These are phyloP conservation scores for Alectoria sarmentosa DNA, from an alignment of 495 filamentous ascomycete species.

Conservation along the genomic window DNA sequence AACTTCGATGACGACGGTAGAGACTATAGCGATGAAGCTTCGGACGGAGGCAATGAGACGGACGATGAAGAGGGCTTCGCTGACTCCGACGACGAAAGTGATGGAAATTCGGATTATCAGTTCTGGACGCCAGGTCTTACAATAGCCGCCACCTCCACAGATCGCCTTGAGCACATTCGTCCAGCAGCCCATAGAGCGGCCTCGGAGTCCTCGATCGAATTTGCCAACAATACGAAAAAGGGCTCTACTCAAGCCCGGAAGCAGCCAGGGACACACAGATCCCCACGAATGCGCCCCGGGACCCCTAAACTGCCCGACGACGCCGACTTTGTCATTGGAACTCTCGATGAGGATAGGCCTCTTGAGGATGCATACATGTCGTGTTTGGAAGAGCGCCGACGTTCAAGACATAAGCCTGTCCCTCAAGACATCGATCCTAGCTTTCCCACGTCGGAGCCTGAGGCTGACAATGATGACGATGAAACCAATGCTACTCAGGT, in stretches of 20 bases:
- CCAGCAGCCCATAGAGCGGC: constrained; percentile 40
- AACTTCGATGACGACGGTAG: constrained; percentile 42
- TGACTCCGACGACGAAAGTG: constrained; percentile 77
- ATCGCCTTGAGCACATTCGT: constrained; percentile 43
- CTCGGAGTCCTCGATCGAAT: constrained; percentile 61
- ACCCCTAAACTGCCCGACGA: constrained; percentile 89
- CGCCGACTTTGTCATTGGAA: constrained; percentile 97
- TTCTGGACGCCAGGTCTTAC: constrained; percentile 68
- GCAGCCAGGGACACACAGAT: constrained; percentile 35
- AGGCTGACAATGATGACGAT: constrained; percentile 68
- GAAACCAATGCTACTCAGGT: constrained; percentile 47
- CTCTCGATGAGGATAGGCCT: constrained; percentile 90
- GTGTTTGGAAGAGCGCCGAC: constrained; percentile 70
- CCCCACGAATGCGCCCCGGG: constrained; percentile 56
- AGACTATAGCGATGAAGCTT: constrained; percentile 43
- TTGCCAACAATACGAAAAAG: constrained; percentile 41
- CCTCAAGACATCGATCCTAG: constrained; percentile 97
- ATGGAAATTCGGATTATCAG: constrained; percentile 62
- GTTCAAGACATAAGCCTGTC: constrained; percentile 66
- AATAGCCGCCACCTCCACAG: constrained; percentile 49
- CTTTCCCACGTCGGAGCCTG: constrained; percentile 88
- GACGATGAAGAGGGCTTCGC: constrained; percentile 94
- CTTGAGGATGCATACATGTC: constrained; percentile 88
- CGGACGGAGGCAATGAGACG: constrained; percentile 77
- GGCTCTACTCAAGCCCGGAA: constrained; percentile 23